A percentile compares a stretch with the other conserved stretches of the same genome.
phyloP scores from a whole-genome alignment of 805 yeast genomes.

The Starmera caribaea region DNA sequence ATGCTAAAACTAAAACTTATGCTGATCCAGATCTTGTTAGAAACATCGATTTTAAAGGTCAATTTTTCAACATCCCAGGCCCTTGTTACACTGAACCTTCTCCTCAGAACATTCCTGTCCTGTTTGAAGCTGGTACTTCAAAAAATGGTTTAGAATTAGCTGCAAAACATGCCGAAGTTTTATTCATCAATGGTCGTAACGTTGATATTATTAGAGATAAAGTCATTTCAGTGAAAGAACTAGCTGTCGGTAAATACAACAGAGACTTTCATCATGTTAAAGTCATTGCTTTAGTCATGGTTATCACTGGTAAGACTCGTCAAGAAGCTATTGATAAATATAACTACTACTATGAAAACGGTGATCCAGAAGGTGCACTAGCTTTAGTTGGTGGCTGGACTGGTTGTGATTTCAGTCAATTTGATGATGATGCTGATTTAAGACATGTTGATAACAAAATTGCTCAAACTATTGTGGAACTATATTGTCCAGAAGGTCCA shows the following conservation, averaged over 20 bases:
- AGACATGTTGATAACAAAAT: constrained; percentile 20
- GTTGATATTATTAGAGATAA: constrained; percentile 22
- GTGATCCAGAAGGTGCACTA: constrained; percentile 30
- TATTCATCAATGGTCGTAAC: constrained; percentile 25
- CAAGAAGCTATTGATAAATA: constrained; percentile 29
- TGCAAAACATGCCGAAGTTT: constrained; percentile 31
- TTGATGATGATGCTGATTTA: constrained; percentile 25
- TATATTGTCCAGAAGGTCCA: not conserved
- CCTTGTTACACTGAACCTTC: constrained; percentile 30
- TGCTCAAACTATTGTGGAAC: constrained; percentile 18
- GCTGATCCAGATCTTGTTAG: constrained; percentile 27
- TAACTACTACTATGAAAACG: constrained; percentile 20
- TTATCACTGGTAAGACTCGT: constrained; percentile 26
- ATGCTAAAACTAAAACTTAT: constrained; percentile 17
- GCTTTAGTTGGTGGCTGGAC: constrained; percentile 36
- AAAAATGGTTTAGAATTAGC: constrained; percentile 28
- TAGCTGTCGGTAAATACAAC: constrained; percentile 22
- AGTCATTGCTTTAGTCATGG: constrained; percentile 24
- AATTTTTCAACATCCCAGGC: constrained; percentile 28
- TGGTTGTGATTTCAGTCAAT: constrained; percentile 29
- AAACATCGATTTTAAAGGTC: constrained; percentile 27
- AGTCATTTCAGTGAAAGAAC: constrained; percentile 20
- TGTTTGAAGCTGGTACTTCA: constrained; percentile 33
- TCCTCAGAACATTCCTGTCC: constrained; percentile 31
- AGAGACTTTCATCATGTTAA: constrained; percentile 27